phyloP scores from a whole-genome alignment of 2,329 filamentous ascomycete genomes.

The Thielaviopsis cerberus region DNA sequence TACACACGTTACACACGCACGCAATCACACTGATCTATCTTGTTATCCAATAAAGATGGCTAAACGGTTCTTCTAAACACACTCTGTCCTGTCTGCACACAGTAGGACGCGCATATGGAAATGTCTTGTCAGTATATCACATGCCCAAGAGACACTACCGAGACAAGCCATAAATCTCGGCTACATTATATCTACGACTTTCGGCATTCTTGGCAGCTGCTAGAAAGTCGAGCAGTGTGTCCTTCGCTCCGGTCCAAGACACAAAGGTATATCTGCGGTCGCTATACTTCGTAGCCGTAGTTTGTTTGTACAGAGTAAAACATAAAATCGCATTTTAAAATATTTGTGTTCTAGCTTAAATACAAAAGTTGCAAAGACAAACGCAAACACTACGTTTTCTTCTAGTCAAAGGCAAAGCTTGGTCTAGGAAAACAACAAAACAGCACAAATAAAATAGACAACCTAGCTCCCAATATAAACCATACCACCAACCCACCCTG shows the following conservation, averaged over 20 bases:
- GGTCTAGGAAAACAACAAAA: background rate
- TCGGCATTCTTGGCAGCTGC: background rate
- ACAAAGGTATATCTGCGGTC: background rate
- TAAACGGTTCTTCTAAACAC: too few species aligned
- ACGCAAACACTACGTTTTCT: slow-evolving; percentile 16
- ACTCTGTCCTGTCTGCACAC: too few species aligned
- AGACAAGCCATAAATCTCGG: background rate
- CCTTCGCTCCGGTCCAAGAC: too few species aligned
- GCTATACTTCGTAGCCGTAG: background rate
- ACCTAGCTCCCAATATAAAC: background rate
- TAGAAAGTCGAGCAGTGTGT: background rate
- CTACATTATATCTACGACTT: too few species aligned
- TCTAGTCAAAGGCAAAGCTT: slow-evolving; percentile 10
- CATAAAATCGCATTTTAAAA: background rate
- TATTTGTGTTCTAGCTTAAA: background rate
- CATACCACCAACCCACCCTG: background rate
- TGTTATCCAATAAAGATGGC: too few species aligned
- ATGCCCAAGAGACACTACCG: background rate
- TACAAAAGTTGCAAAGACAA: background rate
- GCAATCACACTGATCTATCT: too few species aligned
- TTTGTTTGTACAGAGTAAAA: background rate
- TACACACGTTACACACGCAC: too few species aligned
- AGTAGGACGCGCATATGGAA: too few species aligned
- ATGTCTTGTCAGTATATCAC: too few species aligned
- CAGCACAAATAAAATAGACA: too few species aligned